Base-by-base conservation (phyloP, 768 basidiomycete genomes). In the Suillus clintonianus region DNA sequence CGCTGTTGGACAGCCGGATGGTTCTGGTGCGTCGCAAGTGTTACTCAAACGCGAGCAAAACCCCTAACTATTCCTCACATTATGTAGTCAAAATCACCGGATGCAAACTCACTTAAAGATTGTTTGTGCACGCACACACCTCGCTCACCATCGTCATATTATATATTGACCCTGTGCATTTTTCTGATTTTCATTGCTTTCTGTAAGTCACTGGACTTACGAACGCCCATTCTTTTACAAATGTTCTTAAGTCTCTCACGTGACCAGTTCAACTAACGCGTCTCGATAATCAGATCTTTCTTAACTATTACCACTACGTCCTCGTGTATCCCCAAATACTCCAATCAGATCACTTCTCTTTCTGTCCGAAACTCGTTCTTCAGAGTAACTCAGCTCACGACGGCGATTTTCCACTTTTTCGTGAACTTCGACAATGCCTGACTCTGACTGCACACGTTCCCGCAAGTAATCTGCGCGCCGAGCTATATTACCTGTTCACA, bases 1-100 rank as follows among this genome's bases (percentile, higher is more conserved):
- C 69, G 90, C 86, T 19, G 72, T 89, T 17, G 92, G 92, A 10
- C 84, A 85, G 50, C 83, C 89, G 57, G 92, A 94, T 72, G 92
- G 92, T 1, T 70, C 78, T 64, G 81, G 85, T 86, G 69, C 64
- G 82, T 67, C 24, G 60, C 61, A 13, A 5, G 27, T 62, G 36
- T 51, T 60, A 36, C 22, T 36, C 53, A 34, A 34, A 59, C 17
- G 39, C 27, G 34, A 39, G 19, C n/a, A 34, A 15, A 42, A 10
- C 53, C 22, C 62, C 55, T 65, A 64, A 61, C 68, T 63, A 48
- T 57, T 53, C 42, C 62, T 37, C 61, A 50, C 59, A 64, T 60
- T 34, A 53, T 42, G 15, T 64, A 85, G 86, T 88, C 57, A 83
- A 82, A 62, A 80, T 88, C 64, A 81, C 82, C 62, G 87, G 86